Evolutionary conservation across 768 basidiomycete genomes (phyloP).

Genomic region (Tricholoma bakamatsutake): DNA sequence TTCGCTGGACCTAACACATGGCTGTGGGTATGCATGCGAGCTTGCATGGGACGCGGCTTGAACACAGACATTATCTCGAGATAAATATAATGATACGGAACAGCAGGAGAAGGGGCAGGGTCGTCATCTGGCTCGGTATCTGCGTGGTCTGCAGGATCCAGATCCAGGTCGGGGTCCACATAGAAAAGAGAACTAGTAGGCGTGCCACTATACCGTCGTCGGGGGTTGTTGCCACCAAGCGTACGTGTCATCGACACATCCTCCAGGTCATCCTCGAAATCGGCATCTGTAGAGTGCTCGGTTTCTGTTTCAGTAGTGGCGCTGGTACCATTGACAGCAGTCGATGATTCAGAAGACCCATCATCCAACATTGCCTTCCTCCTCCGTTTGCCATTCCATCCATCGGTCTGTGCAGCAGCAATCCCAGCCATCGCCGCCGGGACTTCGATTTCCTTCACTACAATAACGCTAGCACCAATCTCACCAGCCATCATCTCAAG

Average conservation of each 20-base stretch:
- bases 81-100: slow-evolving; percentile 29
- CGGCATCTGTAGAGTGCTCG: slow-evolving; percentile 33
- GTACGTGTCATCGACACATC: slow-evolving; percentile 27
- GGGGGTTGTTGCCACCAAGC: slow-evolving; percentile 19
- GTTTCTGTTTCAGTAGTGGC: slow-evolving; percentile 31
- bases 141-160: slow-evolving; percentile 24
- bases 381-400: slow-evolving; percentile 34
- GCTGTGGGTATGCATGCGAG: slow-evolving; percentile 27
- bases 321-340: slow-evolving; percentile 17
- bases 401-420: slow-evolving; percentile 29
- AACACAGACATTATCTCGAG: slow-evolving; percentile 69
- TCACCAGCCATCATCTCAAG: slow-evolving; percentile 93
- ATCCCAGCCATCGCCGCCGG: slow-evolving; percentile 45
- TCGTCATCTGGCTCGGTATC: slow-evolving; percentile 21
- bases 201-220: slow-evolving; percentile 15
- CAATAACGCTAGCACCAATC: slow-evolving; percentile 86
- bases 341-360: slow-evolving; percentile 23
- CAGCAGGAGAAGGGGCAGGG: neutral
- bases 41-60: slow-evolving; percentile 63
- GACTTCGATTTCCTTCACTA: slow-evolving; percentile 85
- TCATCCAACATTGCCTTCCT: slow-evolving; percentile 22
- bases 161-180: slow-evolving; percentile 44
- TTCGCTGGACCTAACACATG: slow-evolving; percentile 27
- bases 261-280: slow-evolving; percentile 27
- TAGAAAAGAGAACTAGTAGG: slow-evolving; percentile 35